A percentile compares a stretch with the other conserved stretches of the same genome.
These are phyloP conservation scores for Rubus parviflorus DNA, from an alignment of 306 rosid species.

Conservation along the genomic window DNA sequence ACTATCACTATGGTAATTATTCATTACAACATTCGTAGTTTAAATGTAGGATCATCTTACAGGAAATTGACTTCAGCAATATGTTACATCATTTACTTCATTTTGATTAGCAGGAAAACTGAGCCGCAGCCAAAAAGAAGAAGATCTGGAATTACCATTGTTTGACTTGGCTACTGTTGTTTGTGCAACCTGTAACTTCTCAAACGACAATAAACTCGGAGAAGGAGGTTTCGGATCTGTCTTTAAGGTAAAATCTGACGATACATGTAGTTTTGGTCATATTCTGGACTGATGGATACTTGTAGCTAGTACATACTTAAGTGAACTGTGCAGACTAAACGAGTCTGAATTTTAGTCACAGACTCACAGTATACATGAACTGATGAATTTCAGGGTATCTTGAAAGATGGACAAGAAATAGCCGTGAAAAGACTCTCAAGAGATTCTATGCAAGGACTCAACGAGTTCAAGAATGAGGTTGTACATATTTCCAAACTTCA, in stretches of 20 bases:
- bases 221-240: not conserved
- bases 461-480: conserved; percentile 17
- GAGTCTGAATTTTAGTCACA: not conserved
- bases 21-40: too few species aligned
- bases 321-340: not conserved
- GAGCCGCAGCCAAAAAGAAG: not conserved
- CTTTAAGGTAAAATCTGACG: not conserved
- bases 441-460: not conserved
- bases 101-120: not conserved
- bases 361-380: not conserved
- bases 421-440: not conserved
- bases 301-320: not conserved
- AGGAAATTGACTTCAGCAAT: not conserved
- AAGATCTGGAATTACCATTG: not conserved
- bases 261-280: not conserved
- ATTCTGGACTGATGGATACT: not conserved
- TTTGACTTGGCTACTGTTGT: not conserved
- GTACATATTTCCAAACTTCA: not conserved
- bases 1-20: too few species aligned
- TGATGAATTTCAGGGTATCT: not conserved
- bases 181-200: not conserved
- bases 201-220: not conserved
- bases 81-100: not conserved
- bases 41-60: not conserved
- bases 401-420: not conserved